phyloP scores from a whole-genome alignment of 495 filamentous ascomycete species.

The Daldinia caldariorum region DNA sequence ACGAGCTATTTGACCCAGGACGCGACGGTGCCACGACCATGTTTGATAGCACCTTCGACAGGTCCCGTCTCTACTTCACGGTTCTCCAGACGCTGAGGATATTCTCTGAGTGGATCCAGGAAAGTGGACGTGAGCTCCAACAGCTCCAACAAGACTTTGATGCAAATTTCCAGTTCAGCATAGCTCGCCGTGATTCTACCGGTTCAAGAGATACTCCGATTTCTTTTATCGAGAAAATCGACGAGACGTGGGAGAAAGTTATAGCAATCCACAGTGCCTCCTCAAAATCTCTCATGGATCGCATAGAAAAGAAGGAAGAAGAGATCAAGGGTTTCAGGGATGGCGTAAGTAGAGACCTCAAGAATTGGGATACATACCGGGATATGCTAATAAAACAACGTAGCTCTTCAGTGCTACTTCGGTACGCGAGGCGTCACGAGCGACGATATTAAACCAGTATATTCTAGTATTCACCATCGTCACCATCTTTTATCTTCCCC shows the following conservation, averaged over 20 bases:
- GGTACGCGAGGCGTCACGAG: slow-evolving; percentile 65
- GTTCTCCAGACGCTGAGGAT: slow-evolving; percentile 32
- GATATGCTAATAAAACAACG: slow-evolving; percentile 6
- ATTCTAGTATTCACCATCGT: slow-evolving; percentile 72
- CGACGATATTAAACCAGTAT: slow-evolving; percentile 65
- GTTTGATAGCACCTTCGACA: slow-evolving; percentile 32
- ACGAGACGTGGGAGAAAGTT: slow-evolving; percentile 50
- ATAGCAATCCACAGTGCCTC: slow-evolving; percentile 28
- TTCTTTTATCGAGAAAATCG: slow-evolving; percentile 43
- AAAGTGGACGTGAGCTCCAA: slow-evolving; percentile 46
- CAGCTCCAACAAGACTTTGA: slow-evolving; percentile 40
- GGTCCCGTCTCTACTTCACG: slow-evolving; percentile 32
- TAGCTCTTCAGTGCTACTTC: slow-evolving; percentile 59
- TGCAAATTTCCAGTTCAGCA: background rate
- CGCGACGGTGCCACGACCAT: slow-evolving; percentile 21
- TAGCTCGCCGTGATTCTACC: slow-evolving; percentile 15
- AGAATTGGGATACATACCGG: background rate
- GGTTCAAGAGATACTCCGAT: slow-evolving; percentile 28
- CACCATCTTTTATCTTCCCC: slow-evolving; percentile 31
- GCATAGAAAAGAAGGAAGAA: slow-evolving; percentile 40
- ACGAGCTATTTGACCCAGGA: slow-evolving; percentile 28
- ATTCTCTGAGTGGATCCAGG: slow-evolving; percentile 44
- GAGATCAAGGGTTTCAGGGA: slow-evolving; percentile 43
- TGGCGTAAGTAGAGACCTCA: slow-evolving; percentile 24
- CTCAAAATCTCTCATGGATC: slow-evolving; percentile 21